Evolutionary conservation across 805 yeast species (phyloP), one percentile per base, ranked within the genome.

Genomic region (Sugiyamaella mastotermitis): DNA sequence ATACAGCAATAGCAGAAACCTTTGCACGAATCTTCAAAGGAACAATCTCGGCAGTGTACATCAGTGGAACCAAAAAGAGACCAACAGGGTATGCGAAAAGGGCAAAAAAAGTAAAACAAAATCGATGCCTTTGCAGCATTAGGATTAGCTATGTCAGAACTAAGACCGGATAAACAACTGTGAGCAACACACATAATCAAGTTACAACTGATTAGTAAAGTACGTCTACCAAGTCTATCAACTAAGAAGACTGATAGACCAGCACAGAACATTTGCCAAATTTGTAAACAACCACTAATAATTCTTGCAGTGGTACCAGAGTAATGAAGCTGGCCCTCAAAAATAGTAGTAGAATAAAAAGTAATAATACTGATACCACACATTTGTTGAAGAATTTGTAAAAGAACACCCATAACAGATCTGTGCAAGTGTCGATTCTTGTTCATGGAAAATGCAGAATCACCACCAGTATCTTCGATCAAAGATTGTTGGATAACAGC

Each of bases 311-410:
- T 24, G 3, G 6, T n/a, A 7, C 22, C 23, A 2, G 34, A 18
- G 15, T 72, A 71, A 49, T 74, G 69, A 42, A 80, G 79, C 51
- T 72, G 71, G 19, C 74, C 67, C 43, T 58, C 53, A 45, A 75
- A 62, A 15, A 76, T 78, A 49, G 64, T 64, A 45, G 63, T 60
- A 45, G 72, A 56, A 56, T 72, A 72, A 62, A 70, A 72, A 7
- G 46, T 26, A 17, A 43, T 32, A 17, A 38, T 18, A 5, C 39
- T 41, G 15, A 37, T 35, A 14, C 45, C 45, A 24, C 42, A 41
- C 7, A 35, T 30, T 23, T 40, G 41, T 19, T 22, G 19, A 11
- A 21, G 9, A n/a, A 17, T 10, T 16, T 29, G 14, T 14, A 17
- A 27, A 6, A 37, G 31, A 14, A 20, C 38, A 9, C 30, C 22